These are phyloP conservation scores for Verbascum thapsus DNA, from an alignment of 257 asterid species.

Conservation along the genomic window DNA sequence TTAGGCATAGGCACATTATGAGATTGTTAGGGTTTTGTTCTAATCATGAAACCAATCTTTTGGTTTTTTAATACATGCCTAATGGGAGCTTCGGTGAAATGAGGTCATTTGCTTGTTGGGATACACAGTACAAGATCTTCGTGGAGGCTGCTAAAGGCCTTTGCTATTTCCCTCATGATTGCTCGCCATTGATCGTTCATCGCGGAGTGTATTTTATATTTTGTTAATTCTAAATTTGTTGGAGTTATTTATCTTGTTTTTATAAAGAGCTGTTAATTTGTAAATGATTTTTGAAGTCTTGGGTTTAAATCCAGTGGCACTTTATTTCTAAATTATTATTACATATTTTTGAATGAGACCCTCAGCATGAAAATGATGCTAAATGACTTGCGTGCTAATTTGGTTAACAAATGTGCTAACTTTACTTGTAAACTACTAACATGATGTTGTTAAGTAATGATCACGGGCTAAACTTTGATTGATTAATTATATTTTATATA, in stretches of 20 bases:
- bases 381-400: background rate
- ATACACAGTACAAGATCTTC: conserved; percentile 81
- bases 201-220: conserved; percentile 40
- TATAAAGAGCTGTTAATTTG: conserved; percentile 9
- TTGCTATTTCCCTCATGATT: conserved; percentile 95
- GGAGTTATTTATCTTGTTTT: conserved; percentile 3
- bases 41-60: conserved; percentile 81
- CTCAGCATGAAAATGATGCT: background rate
- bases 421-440: background rate
- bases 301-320: conserved; percentile 13
- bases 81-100: conserved; percentile 94
- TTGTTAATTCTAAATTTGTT: conserved; percentile 8
- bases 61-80: conserved; percentile 95
- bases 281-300: conserved; percentile 12
- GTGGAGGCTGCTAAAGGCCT: conserved; percentile 95
- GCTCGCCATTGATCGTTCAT: conserved; percentile 91
- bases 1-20: conserved; percentile 91
- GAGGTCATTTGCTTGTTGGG: conserved; percentile 94
- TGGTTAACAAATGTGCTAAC: background rate
- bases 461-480: background rate
- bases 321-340: too few relatives aligned
- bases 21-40: conserved; percentile 88
- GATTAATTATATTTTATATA: background rate
- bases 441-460: too few relatives aligned
- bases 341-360: background rate